Evolutionary conservation across 257 asterid species (phyloP).

Genomic region (Gardenia jasminoides): DNA sequence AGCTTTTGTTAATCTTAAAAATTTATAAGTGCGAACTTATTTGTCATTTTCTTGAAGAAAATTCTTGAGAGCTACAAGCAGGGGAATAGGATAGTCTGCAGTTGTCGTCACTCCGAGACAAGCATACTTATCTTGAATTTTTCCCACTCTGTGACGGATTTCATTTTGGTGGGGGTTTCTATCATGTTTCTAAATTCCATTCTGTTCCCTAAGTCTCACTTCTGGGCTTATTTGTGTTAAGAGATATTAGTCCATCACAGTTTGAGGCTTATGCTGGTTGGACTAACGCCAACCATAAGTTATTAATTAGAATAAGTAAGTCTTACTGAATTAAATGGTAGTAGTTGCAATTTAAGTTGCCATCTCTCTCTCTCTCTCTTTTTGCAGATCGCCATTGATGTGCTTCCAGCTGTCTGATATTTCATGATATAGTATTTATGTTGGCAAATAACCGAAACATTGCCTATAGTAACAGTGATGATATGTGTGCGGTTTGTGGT

Average conservation of each 20-base stretch:
- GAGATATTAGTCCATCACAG: slow-evolving; percentile 99
- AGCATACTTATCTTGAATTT: slow-evolving; percentile 18
- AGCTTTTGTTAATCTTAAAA: background rate
- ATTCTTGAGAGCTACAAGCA: slow-evolving; percentile 95
- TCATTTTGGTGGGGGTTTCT: background rate
- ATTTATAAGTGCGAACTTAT: slow-evolving; percentile 13
- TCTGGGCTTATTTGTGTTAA: slow-evolving; percentile 1
- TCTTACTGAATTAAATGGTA: slow-evolving; percentile 5
- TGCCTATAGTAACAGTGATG: slow-evolving; percentile 73
- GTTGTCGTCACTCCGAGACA: slow-evolving; percentile 84
- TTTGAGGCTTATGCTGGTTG: slow-evolving; percentile 98
- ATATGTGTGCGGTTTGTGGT: slow-evolving; percentile 96
- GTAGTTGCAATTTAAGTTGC: slow-evolving; percentile 13
- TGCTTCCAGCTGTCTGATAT: slow-evolving; percentile 81
- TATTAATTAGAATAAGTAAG: slow-evolving; percentile 7
- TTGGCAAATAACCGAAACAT: slow-evolving; percentile 82
- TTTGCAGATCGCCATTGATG: slow-evolving; percentile 87
- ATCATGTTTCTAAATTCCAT: background rate
- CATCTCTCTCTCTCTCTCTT: too few relatives aligned
- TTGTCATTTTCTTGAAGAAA: slow-evolving; percentile 46
- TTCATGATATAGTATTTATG: slow-evolving; percentile 95
- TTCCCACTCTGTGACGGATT: background rate
- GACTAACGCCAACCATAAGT: slow-evolving; percentile 99
- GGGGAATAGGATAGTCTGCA: slow-evolving; percentile 85
- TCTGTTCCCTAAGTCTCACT: slow-evolving; percentile 9